Evolutionary conservation across 768 basidiomycete genomes (phyloP), one percentile per base, ranked within the genome.

Genomic region (Naganishia antarctica): DNA sequence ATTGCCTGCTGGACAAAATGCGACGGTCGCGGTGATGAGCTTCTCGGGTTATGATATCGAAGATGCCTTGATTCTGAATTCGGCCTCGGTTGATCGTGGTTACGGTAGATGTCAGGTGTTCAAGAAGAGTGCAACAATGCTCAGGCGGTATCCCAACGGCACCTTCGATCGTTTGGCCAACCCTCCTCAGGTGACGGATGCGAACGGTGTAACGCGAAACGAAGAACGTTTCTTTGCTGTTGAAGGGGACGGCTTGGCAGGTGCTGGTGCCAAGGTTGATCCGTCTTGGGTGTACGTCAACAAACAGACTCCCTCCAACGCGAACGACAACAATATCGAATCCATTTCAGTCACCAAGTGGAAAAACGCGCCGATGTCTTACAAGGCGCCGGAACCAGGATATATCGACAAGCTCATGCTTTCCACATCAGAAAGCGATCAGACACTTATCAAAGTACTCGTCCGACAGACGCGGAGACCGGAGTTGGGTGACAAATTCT

Each of bases 11-110:
- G 96, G 96, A 15, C 93, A 99, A 78, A 99, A 99, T 75, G 96
- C 96, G 12, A 97, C 87, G 0, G 91, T 99, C 47, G 96, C 96
- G 12, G 92, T 98, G 70, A 99, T 99, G 96, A 92, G 90, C 76
- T 99, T 89, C 79, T 96, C 93, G 5, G 96, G 96, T 26, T 99
- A 98, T 76, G 96, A 99, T 82, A 99, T 99, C 68, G 96, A 99
- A 80, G 96, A 99, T 76, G 96, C 96, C 2, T 81, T 98, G 61
- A 98, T 99, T 71, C 81, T 94, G 65, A 99, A 99, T 78, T 91
- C 87, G 81, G 91, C 94, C 5, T 92, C 91, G 77, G 81, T 98
- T 64, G 96, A 99, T 80, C 86, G 96, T 60, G 96, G 96, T 1
- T 99, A 97, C 74, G 96, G 96, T 49, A 82, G 96, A 65, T 98